phyloP scores from a whole-genome alignment of 495 filamentous ascomycete genomes.

The Daldinia decipiens region DNA sequence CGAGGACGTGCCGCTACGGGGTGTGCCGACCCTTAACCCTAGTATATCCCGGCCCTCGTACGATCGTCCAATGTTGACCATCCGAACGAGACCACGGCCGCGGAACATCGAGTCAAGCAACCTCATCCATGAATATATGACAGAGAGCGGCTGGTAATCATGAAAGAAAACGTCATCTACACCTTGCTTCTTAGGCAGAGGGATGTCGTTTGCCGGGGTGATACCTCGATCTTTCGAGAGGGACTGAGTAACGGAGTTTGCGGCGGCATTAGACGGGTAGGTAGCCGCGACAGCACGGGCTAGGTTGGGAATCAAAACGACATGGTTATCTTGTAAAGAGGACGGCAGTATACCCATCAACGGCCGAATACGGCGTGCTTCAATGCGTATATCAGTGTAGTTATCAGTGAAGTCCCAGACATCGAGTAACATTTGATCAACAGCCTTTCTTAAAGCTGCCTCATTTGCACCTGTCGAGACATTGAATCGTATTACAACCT shows the following conservation, averaged over 20 bases:
- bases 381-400: slow-evolving; percentile 87
- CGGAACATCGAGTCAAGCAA: slow-evolving; percentile 85
- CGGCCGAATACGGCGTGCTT: slow-evolving; percentile 80
- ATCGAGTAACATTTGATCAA: slow-evolving; percentile 81
- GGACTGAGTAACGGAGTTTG: slow-evolving; percentile 32
- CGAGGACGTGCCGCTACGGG: slow-evolving; percentile 53
- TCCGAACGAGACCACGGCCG: slow-evolving; percentile 72
- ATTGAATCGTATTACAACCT: slow-evolving; percentile 90
- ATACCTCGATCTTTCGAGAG: slow-evolving; percentile 42
- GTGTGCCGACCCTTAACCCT: slow-evolving; percentile 80
- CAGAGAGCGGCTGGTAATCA: slow-evolving; percentile 85
- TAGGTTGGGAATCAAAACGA: slow-evolving; percentile 82
- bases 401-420: slow-evolving; percentile 86
- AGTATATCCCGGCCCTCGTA: slow-evolving; percentile 88
- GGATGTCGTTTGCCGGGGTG: slow-evolving; percentile 27
- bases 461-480: slow-evolving; percentile 76
- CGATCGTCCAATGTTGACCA: slow-evolving; percentile 79
- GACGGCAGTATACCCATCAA: slow-evolving; percentile 82
- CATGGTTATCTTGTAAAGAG: slow-evolving; percentile 77
- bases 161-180: slow-evolving; percentile 82
- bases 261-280: slow-evolving; percentile 65
- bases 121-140: slow-evolving; percentile 83
- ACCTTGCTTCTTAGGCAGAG: slow-evolving; percentile 40
- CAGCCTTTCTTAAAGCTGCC: slow-evolving; percentile 74
- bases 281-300: slow-evolving; percentile 79